Percentiles rank a stretch among this genome's conserved stretches.
Conservation (phyloP, 495 filamentous ascomycete species). For the Podospora pseudocomata region DNA sequence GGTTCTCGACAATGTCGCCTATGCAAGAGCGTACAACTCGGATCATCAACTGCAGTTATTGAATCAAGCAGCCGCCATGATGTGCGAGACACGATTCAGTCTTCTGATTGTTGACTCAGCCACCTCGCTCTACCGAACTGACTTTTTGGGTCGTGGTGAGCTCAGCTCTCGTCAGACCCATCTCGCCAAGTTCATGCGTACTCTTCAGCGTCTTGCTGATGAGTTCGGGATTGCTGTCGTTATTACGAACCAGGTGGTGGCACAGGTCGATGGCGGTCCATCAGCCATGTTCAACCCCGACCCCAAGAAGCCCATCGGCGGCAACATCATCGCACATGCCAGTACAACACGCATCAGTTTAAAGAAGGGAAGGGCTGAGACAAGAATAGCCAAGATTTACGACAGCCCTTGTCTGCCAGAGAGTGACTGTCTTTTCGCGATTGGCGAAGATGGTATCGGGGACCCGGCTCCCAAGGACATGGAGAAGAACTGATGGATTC, state of each 20-base stretch:
- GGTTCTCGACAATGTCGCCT: constrained; percentile 95
- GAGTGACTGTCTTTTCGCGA: constrained; percentile 94
- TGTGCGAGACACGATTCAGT: constrained; percentile 98
- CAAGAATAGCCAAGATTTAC: constrained; percentile 96
- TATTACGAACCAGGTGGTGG: constrained; percentile 98
- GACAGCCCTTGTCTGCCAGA: constrained; percentile 96
- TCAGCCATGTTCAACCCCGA: constrained; percentile 98
- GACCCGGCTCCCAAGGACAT: constrained; percentile 94
- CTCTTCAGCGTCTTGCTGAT: constrained; percentile 87
- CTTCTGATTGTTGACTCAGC: constrained; percentile 92
- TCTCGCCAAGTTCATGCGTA: constrained; percentile 96
- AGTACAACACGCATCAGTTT: constrained; percentile 86
- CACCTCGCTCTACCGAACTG: constrained; percentile 90
- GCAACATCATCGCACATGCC: constrained; percentile 97
- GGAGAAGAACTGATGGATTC: constrained; percentile 57
- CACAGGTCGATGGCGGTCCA: constrained; percentile 93
- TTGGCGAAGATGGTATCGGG: constrained; percentile 93
- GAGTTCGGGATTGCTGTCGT: constrained; percentile 98
- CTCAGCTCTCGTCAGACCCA: constrained; percentile 85
- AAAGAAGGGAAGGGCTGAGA: constrained; percentile 94
- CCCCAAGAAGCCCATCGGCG: constrained; percentile 97
- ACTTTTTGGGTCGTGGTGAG: constrained; percentile 92
- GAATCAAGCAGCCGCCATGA: constrained; percentile 94
- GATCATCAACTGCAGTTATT: constrained; percentile 94
- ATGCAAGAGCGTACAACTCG: constrained; percentile 96